Base-by-base conservation (phyloP, 108 stramenopile genomes). In the Stephanodiscus triporus region DNA sequence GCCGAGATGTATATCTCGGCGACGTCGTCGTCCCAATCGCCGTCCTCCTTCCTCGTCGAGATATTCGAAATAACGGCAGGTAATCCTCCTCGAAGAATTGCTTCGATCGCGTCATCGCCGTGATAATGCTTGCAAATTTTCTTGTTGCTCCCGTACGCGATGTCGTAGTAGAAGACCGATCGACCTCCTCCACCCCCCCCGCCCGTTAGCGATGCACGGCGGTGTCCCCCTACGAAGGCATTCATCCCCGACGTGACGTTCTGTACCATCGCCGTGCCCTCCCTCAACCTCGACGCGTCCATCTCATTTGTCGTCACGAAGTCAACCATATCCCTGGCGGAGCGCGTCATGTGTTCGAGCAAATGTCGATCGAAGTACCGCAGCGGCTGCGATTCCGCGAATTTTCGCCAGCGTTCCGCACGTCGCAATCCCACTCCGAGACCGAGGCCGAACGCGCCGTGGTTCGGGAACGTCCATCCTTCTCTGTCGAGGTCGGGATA, bases 351-450 rank as follows among this genome's bases (percentile, higher is more conserved):
- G 56, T 91, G 86, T 53, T 87, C 83, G n/a, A 91, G 63, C 43
- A 91, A 55, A 58, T 88, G 85, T 37, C 90, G 73, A 71, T 91
- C 90, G 78, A 87, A 87, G 63, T 85, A 91, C 53, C 88, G 73
- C 29, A 91, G 64, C 2, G 90, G 90, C 63, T 91, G 90, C 10
- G 75, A 76, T 81, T 91, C 90, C 20, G 89, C 58, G 54, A 85
- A 80, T 14, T 27, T 38, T 27, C 90, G 68, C 90, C 90, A 91
- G 14, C 85, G 78, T 56, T 84, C 73, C 9, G 90, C 85, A 9
- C 90, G 85, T 17, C 77, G 55, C 50, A 84, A 71, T 24, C 88
- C 90, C 10, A 79, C 74, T 38, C 55, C 70, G 37, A 89, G 65
- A 5, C 88, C 84, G 1, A 87, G 80, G n/a, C 90, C 90, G 58